Conservation (phyloP, 495 filamentous ascomycete species). For the Penicillium canariense region DNA sequence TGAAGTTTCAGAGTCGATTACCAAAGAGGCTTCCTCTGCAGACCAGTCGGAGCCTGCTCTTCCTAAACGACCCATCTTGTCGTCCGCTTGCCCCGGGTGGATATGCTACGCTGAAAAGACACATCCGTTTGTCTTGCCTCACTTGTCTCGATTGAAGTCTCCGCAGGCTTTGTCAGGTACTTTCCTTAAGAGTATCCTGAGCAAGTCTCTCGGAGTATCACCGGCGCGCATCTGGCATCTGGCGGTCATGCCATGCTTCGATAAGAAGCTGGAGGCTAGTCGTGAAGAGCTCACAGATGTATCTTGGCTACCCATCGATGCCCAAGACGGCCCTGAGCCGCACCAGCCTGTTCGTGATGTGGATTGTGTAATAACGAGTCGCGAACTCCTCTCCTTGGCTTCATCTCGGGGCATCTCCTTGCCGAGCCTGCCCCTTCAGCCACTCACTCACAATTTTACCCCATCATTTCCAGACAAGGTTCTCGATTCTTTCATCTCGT, state of each 20-base stretch:
- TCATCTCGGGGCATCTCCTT: constrained; percentile 73
- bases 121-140: constrained; percentile 86
- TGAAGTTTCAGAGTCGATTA: constrained; percentile 57
- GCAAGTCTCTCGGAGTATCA: constrained; percentile 63
- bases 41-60: constrained; percentile 18
- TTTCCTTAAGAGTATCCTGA: constrained; percentile 79
- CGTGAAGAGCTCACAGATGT: constrained; percentile 85
- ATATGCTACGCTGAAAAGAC: constrained; percentile 99
- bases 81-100: constrained; percentile 94
- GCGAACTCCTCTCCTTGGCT: constrained; percentile 86
- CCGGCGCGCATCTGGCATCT: constrained; percentile 89
- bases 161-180: constrained; percentile 91
- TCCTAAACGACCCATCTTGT: constrained; percentile 72
- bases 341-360: constrained; percentile 73
- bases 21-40: constrained; percentile 19
- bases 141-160: constrained; percentile 87
- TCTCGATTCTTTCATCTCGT: constrained; percentile 70
- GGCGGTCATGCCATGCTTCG: constrained; percentile 96
- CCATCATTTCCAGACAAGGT: constrained; percentile 64
- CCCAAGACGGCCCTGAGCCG: constrained; percentile 21
- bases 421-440: constrained; percentile 59
- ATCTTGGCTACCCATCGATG: constrained; percentile 54
- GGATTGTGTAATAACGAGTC: constrained; percentile 95
- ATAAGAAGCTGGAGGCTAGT: constrained; percentile 97
- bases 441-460: constrained; percentile 35